Evolutionary conservation across 495 filamentous ascomycete genomes (phyloP).

Genomic region (Aspergillus campestris): DNA sequence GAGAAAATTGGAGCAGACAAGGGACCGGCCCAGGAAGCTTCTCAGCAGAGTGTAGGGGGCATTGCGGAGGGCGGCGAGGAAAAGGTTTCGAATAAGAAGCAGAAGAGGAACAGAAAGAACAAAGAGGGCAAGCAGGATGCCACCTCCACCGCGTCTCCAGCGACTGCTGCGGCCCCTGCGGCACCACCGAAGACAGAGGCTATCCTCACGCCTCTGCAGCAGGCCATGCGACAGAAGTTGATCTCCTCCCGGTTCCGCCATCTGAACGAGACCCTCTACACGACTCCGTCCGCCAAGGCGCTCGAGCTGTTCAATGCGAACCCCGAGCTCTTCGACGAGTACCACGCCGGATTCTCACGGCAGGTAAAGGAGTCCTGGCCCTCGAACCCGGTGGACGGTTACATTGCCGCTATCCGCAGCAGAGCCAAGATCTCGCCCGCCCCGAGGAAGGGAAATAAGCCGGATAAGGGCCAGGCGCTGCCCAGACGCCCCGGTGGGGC

Average conservation of each 20-base stretch:
- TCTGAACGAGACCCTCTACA: constrained; percentile 93
- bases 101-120: constrained; percentile 33
- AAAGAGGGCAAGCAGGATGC: constrained; percentile 22
- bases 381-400: constrained; percentile 83
- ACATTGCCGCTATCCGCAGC: constrained; percentile 56
- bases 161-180: constrained; percentile 18
- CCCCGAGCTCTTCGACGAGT: constrained; percentile 87
- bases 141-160: constrained; percentile 12
- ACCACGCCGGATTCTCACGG: constrained; percentile 88
- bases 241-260: constrained; percentile 92
- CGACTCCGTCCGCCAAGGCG: constrained; percentile 71
- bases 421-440: constrained; percentile 38
- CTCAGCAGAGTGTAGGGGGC: constrained; percentile 15
- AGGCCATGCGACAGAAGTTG: constrained; percentile 87
- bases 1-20: constrained; percentile 25
- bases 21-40: constrained; percentile 7
- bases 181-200: constrained; percentile 27
- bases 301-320: constrained; percentile 68
- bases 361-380: constrained; percentile 90
- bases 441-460: constrained; percentile 28
- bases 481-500: constrained; percentile 45
- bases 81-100: constrained; percentile 21
- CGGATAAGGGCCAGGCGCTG: constrained; percentile 28
- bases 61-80: constrained; percentile 15
- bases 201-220: constrained; percentile 83